These are phyloP conservation scores for Dactylellina drechsleri DNA, from an alignment of 2,329 filamentous ascomycete genomes.

Conservation along the genomic window DNA sequence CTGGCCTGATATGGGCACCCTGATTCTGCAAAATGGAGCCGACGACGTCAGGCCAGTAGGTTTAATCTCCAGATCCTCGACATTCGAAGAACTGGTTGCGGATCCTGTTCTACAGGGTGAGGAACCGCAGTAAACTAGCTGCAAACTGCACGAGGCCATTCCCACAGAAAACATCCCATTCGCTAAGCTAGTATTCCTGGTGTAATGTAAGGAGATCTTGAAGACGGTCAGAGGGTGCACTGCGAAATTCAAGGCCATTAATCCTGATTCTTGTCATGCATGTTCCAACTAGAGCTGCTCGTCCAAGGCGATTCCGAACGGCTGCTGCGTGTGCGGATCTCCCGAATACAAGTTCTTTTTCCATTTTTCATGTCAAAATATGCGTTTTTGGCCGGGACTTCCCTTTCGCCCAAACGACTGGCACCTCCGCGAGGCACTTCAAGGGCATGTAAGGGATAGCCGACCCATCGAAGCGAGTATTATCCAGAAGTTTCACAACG, in stretches of 20 bases:
- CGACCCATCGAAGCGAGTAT: neutral
- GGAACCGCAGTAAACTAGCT: constrained; percentile 1
- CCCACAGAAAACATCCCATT: neutral
- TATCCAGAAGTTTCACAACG: neutral
- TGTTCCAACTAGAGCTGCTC: neutral
- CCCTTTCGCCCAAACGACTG: neutral
- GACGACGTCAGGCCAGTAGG: too few species aligned
- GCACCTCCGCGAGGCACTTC: constrained; percentile 11
- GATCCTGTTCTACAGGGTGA: neutral
- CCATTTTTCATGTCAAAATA: constrained; percentile 4
- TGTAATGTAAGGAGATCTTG: constrained; percentile 19
- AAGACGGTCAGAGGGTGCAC: neutral
- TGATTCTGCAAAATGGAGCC: too few species aligned
- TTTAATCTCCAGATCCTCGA: too few species aligned
- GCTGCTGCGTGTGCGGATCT: constrained; percentile 7
- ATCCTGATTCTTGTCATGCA: neutral
- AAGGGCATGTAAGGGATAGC: constrained; percentile 1
- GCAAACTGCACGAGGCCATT: neutral
- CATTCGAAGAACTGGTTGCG: neutral
- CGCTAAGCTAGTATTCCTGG: constrained; percentile 28
- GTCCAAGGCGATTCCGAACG: neutral
- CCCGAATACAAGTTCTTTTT: constrained; percentile 15
- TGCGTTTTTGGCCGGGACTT: constrained; percentile 25
- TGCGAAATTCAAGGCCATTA: too few species aligned
- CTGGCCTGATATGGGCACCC: neutral